phyloP scores from a whole-genome alignment of 2,329 filamentous ascomycete species.

The Trichoderma atroviride region DNA sequence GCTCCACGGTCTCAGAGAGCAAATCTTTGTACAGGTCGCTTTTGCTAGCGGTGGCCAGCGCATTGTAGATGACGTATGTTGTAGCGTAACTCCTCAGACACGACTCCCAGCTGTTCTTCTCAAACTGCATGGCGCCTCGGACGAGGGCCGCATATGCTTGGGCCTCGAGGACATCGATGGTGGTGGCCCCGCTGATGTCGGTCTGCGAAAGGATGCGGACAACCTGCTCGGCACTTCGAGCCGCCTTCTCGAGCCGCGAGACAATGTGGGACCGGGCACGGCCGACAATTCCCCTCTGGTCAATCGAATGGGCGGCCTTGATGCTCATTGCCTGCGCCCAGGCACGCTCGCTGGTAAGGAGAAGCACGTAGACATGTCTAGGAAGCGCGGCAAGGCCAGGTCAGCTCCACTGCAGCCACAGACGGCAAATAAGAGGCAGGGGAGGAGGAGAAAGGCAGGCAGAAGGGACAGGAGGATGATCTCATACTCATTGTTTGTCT shows the following conservation, averaged over 20 bases:
- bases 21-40: slow-evolving; percentile 85
- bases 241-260: slow-evolving; percentile 81
- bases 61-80: slow-evolving; percentile 79
- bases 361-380: slow-evolving; percentile 76
- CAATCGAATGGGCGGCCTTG: slow-evolving; percentile 78
- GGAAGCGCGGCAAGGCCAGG: neutral
- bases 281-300: slow-evolving; percentile 77
- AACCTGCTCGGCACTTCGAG: slow-evolving; percentile 68
- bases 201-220: slow-evolving; percentile 66
- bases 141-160: slow-evolving; percentile 80
- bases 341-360: slow-evolving; percentile 85
- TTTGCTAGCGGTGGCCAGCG: slow-evolving; percentile 61
- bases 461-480: neutral
- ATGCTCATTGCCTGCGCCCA: slow-evolving; percentile 97
- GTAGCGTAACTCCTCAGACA: slow-evolving; percentile 77
- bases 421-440: neutral
- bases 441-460: neutral
- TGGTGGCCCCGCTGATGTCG: slow-evolving; percentile 63
- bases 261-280: slow-evolving; percentile 85
- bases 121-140: slow-evolving; percentile 76
- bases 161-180: slow-evolving; percentile 79
- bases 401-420: slow-evolving; percentile 19
- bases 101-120: slow-evolving; percentile 82
- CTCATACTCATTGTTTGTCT: slow-evolving; percentile 72
- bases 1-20: slow-evolving; percentile 82